Base-by-base conservation (phyloP, 1,139 yeast genomes). In the Blastobotrys buckinghamii region DNA sequence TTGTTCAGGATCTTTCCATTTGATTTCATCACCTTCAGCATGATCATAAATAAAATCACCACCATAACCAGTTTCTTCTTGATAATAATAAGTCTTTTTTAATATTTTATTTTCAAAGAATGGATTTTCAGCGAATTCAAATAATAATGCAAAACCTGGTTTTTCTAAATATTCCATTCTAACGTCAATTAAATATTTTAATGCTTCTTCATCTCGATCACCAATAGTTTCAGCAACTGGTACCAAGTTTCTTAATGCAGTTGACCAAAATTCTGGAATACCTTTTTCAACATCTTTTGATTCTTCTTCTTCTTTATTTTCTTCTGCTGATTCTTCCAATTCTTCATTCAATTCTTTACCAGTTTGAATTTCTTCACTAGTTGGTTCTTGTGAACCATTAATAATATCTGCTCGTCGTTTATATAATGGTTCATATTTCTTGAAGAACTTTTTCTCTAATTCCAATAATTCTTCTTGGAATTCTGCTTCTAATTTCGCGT, bases 21-120 rank as follows among this genome's bases (percentile, higher is more conserved):
- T 74, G 66, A 94, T 86, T 50, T 79, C 82, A 59, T 81, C 78
- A 47, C 98, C 98, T 63, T 87, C 95, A 8, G 98, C 97, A 66
- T 87, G 96, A 70, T 90, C 97, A 68, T 90, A 94, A 57, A 92
- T 89, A 68, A 87, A 92, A 68, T 92, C 98, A 39, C 98, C 97
- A 42, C 92, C 83, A 68, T 87, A 88, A 26, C 96, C 97, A 58
- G 90, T 76, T 70, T 92, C 96, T 51, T 88, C 90, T 71, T 87
- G 96, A 72, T 94, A 92, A 71, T 81, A 90, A 70, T 92, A 94
- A 6, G 95, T 83, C 75, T 92, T 92, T 55, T 84, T 76, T 60
- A 92, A 77, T 47, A 71, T 70, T 57, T 72, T 75, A 73, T 92
- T 87, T 56, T 79, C 72, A 73, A 92, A 90, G 68, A 74, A 88